These are phyloP conservation scores for Apiotrichum gracile DNA, from an alignment of 1,284 basidiomycete genomes.

Conservation along the genomic window DNA sequence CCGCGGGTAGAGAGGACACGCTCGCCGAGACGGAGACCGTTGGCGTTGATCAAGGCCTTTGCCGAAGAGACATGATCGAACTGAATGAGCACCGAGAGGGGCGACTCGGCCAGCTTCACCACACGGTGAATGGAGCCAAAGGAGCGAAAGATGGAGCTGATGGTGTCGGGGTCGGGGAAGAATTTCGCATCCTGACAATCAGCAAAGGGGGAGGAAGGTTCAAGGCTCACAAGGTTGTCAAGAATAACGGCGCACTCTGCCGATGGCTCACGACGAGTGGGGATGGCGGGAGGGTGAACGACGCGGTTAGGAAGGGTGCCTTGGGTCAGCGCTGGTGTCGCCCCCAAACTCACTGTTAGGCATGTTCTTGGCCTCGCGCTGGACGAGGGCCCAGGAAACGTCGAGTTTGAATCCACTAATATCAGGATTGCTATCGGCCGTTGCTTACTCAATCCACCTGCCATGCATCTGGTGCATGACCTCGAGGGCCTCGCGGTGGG, in stretches of 20 bases:
- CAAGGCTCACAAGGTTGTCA: slow-evolving; percentile 33
- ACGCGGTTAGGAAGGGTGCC: slow-evolving; percentile 36
- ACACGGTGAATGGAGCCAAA: slow-evolving; percentile 33
- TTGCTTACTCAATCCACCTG: slow-evolving; percentile 31
- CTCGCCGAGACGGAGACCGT: slow-evolving; percentile 30
- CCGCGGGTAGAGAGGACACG: slow-evolving; percentile 5
- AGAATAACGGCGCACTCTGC: slow-evolving; percentile 30
- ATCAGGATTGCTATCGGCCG: slow-evolving; percentile 3
- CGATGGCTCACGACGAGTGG: slow-evolving; percentile 18
- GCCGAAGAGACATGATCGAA: slow-evolving; percentile 34
- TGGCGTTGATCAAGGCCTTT: slow-evolving; percentile 23
- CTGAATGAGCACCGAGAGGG: slow-evolving; percentile 28
- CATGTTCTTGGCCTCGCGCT: slow-evolving; percentile 33
- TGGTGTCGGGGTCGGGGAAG: slow-evolving; percentile 27
- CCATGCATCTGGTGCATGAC: slow-evolving; percentile 38
- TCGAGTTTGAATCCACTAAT: slow-evolving; percentile 38
- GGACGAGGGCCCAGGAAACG: slow-evolving; percentile 44
- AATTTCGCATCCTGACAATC: slow-evolving; percentile 26
- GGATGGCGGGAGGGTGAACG: slow-evolving; percentile 33
- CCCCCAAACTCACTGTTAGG: slow-evolving; percentile 15
- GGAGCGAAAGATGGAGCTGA: slow-evolving; percentile 31
- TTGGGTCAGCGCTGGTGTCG: slow-evolving; percentile 2
- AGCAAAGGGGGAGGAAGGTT: neutral
- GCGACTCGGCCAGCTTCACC: slow-evolving; percentile 20
- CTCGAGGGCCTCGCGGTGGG: slow-evolving; percentile 30